These are phyloP conservation scores for Podospora appendiculata DNA, from an alignment of 495 filamentous ascomycete genomes.

Conservation along the genomic window DNA sequence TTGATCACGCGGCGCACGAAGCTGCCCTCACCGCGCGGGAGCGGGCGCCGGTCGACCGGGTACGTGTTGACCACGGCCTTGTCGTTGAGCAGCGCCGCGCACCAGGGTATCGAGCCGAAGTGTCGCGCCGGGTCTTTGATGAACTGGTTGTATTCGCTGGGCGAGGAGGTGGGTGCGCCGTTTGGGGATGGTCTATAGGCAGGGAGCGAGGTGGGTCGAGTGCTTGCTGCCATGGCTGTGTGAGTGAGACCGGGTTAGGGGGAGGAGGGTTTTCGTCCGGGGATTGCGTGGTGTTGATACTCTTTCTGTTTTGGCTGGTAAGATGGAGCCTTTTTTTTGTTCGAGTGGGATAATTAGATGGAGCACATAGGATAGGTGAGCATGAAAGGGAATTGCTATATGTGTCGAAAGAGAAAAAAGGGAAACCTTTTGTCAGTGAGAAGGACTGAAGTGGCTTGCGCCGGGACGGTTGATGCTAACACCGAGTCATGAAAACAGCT, in stretches of 20 bases:
- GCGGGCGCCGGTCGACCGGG: conserved; percentile 11
- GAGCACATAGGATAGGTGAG: no score
- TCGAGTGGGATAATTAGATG: no score
- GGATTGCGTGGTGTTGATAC: not conserved
- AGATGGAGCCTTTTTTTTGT: no score
- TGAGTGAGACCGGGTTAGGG: no score
- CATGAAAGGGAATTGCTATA: no score
- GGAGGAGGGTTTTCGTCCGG: no score
- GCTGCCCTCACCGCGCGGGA: conserved; percentile 12
- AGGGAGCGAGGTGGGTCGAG: not conserved
- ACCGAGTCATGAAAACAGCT: no score
- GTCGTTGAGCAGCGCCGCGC: conserved; percentile 10
- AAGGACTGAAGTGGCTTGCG: no score
- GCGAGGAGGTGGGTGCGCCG: conserved; percentile 4
- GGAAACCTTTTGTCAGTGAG: no score
- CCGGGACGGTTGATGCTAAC: no score
- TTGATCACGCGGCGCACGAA: conserved; percentile 12
- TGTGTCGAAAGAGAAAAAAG: no score
- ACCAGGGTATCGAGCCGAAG: conserved; percentile 16
- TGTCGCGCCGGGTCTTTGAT: conserved; percentile 15
- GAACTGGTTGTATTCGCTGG: conserved; percentile 13
- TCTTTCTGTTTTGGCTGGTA: not conserved
- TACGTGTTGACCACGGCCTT: conserved; percentile 6
- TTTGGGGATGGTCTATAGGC: not conserved
- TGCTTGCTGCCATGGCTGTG: not conserved